A percentile compares a stretch with the other conserved stretches of the same genome.
These are phyloP conservation scores for Fraxinus albicans DNA, from an alignment of 305 asterid species.

Conservation along the genomic window DNA sequence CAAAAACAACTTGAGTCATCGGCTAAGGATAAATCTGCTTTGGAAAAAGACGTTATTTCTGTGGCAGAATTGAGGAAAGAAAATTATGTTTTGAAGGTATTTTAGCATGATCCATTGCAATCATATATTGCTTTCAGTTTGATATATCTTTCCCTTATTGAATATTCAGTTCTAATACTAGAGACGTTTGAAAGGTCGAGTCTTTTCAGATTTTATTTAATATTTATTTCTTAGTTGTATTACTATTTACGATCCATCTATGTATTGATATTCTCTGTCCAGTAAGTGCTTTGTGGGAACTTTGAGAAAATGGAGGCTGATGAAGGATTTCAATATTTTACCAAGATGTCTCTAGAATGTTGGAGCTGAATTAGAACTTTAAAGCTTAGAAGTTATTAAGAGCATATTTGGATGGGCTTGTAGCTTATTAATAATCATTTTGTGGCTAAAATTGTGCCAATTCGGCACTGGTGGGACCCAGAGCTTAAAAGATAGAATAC, in stretches of 20 bases:
- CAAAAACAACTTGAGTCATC: conserved; percentile 73
- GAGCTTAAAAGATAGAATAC: background rate
- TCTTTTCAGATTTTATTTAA: background rate
- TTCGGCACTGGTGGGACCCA: background rate
- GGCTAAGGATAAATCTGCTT: conserved; percentile 69
- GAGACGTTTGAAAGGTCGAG: background rate
- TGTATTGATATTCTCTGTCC: background rate
- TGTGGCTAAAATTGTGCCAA: background rate
- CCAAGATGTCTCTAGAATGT: background rate
- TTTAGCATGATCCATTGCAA: conserved; percentile 5
- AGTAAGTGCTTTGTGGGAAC: background rate
- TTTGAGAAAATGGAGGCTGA: background rate
- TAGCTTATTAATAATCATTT: background rate
- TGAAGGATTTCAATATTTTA: background rate
- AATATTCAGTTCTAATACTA: conserved; percentile 11
- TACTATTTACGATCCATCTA: background rate
- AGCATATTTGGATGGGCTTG: background rate
- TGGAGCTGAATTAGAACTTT: background rate
- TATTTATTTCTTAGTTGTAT: background rate
- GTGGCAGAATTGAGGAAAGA: conserved; percentile 68
- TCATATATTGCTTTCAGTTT: conserved; percentile 18
- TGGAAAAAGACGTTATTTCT: conserved; percentile 62
- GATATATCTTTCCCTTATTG: background rate
- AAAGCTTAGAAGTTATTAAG: background rate
- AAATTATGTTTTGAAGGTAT: conserved; percentile 78